Percentiles rank a stretch among this genome's conserved stretches.
These are phyloP conservation scores for Leucoagaricus sp. DNA, from an alignment of 1,284 basidiomycete genomes.

Conservation along the genomic window DNA sequence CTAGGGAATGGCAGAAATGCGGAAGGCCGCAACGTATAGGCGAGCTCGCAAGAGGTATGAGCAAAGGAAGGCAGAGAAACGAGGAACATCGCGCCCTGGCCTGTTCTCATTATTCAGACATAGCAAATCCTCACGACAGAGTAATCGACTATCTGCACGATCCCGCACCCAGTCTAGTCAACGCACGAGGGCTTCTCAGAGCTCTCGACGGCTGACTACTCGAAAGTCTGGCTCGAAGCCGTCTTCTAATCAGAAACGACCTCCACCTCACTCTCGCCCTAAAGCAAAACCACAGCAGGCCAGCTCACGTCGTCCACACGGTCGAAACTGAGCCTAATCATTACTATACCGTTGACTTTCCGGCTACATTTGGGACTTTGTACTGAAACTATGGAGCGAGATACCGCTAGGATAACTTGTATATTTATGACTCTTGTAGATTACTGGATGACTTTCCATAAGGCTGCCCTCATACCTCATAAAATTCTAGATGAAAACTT, in stretches of 20 bases:
- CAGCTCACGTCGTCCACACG: neutral
- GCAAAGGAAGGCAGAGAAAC: slow-evolving; percentile 25
- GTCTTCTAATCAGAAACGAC: neutral
- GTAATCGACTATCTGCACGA: neutral
- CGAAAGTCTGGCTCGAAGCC: neutral
- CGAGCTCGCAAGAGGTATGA: slow-evolving; percentile 23
- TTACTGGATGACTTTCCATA: too few relatives aligned
- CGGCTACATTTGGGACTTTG: neutral
- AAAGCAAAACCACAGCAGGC: neutral
- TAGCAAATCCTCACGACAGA: neutral
- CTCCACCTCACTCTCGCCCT: neutral
- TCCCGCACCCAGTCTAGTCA: neutral
- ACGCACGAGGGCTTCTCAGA: neutral
- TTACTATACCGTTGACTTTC: too few relatives aligned
- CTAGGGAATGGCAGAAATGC: slow-evolving; percentile 59
- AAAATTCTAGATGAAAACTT: too few relatives aligned
- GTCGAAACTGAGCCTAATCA: neutral
- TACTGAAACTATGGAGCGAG: neutral
- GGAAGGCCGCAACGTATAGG: slow-evolving; percentile 27
- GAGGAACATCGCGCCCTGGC: slow-evolving; percentile 23
- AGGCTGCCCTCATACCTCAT: too few relatives aligned
- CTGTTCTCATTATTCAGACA: slow-evolving; percentile 32
- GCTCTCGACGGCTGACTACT: neutral
- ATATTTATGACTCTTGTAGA: too few relatives aligned
- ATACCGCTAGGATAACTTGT: too few relatives aligned